phyloP scores from a whole-genome alignment of 2,329 filamentous ascomycete species.

The Fusarium tuaranense region DNA sequence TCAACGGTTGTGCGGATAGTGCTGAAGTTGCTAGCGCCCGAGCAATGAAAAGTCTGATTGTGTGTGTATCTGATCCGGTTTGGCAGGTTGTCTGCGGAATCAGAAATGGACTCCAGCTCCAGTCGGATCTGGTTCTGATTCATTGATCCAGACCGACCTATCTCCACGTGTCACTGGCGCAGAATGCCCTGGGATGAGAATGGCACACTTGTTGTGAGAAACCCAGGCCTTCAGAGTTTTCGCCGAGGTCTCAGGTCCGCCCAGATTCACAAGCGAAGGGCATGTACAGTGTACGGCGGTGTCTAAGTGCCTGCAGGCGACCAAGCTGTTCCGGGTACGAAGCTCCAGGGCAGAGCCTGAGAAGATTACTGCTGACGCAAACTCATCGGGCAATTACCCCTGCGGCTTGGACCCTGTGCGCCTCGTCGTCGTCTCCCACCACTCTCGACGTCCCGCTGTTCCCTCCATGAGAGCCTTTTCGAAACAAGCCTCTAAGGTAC shows the following conservation, averaged over 20 bases:
- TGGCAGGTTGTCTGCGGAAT: conserved; percentile 4
- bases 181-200: conserved; percentile 11
- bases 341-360: neutral
- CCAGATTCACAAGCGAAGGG: conserved; percentile 16
- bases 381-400: conserved; percentile 10
- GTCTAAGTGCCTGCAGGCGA: conserved; percentile 37
- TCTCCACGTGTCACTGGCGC: conserved; percentile 31
- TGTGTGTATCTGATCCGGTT: neutral
- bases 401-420: conserved; percentile 9
- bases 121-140: conserved; percentile 14
- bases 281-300: conserved; percentile 8
- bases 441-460: conserved; percentile 9
- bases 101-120: conserved; percentile 12
- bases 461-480: conserved; percentile 12
- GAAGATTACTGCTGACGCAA: conserved; percentile 21
- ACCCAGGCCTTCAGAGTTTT: conserved; percentile 32
- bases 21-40: conserved; percentile 27
- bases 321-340: conserved; percentile 22
- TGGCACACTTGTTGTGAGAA: conserved; percentile 30
- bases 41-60: conserved; percentile 30
- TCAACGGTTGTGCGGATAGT: conserved; percentile 17
- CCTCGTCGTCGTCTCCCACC: conserved; percentile 4
- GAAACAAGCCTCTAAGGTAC: conserved; percentile 51
- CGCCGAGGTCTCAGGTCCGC: conserved; percentile 22
- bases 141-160: conserved; percentile 21